A percentile compares a stretch with the other conserved stretches of the same genome.
phyloP scores from a whole-genome alignment of 108 stramenopile genomes.

The Mediolabrus comicus region DNA sequence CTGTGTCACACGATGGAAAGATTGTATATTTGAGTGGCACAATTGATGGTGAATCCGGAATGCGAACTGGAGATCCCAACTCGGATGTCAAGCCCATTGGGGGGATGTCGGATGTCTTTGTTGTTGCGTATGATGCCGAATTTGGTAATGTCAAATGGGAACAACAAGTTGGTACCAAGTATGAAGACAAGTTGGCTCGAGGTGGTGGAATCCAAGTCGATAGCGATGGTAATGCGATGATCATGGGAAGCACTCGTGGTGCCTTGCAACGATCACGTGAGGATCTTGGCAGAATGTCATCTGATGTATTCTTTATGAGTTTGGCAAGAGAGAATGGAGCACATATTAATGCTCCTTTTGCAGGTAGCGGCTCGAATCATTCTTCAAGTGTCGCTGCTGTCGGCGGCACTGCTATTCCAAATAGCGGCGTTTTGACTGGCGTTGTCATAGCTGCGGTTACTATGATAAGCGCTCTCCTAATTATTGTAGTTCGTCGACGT shows the following conservation, averaged over 20 bases:
- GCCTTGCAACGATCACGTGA: conserved; percentile 35
- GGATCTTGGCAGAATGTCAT: conserved; percentile 11
- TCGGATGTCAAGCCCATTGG: conserved; percentile 21
- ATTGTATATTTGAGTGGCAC: conserved; percentile 34
- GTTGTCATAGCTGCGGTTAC: conserved; percentile 13
- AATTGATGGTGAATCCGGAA: conserved; percentile 33
- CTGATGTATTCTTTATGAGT: conserved; percentile 40
- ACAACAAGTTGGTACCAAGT: conserved; percentile 35
- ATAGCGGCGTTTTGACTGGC: conserved; percentile 18
- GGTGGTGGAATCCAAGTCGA: conserved; percentile 38
- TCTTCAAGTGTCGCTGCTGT: neutral
- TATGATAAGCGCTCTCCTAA: neutral
- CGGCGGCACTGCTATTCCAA: neutral
- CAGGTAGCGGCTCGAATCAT: neutral
- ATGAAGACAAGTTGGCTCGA: conserved; percentile 41
- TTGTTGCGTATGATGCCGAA: conserved; percentile 34
- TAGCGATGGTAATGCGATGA: conserved; percentile 37
- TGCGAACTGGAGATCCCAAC: conserved; percentile 25
- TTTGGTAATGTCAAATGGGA: conserved; percentile 41
- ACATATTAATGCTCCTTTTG: conserved; percentile 32
- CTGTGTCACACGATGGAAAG: conserved; percentile 36
- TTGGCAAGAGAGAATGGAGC: conserved; percentile 18
- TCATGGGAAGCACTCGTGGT: conserved; percentile 43
- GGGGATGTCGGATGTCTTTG: conserved; percentile 36
- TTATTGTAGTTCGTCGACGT: neutral